Base-by-base conservation (phyloP, 345 rosid species). In the Melaleuca quinquenervia region DNA sequence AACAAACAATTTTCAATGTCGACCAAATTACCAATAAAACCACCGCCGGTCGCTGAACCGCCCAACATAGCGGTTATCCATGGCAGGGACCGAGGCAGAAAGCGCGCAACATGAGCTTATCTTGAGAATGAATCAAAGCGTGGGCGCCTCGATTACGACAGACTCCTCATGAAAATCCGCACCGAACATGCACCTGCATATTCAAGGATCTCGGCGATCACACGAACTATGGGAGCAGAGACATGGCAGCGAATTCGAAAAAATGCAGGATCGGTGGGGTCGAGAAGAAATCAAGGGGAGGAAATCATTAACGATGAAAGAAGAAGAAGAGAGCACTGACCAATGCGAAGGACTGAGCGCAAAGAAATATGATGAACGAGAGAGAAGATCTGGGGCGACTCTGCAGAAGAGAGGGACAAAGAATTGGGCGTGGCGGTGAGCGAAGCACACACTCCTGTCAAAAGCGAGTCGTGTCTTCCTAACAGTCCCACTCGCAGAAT, bases 41-140 rank as follows among this genome's bases (percentile, higher is more conserved):
- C n/a, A n/a, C n/a, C n/a, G n/a, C n/a, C n/a, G n/a, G n/a, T n/a
- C n/a, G n/a, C n/a, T n/a, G n/a, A n/a, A n/a, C n/a, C n/a, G n/a
- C n/a, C n/a, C n/a, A n/a, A n/a, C n/a, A n/a, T n/a, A n/a, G 51
- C 89, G 88, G 64, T 49, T 85, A 8, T 90, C 93, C 94, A 91
- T 92, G 82, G 84, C 88, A 52, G 50, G n/a, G 50, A 22, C 24
- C 3, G 76, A 58, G 21, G 26, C 18, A n/a, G 14, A 32, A 26
- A 58, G 85, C 51, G 32, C 78, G 78, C 48, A 11, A 70, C 11
- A 55, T 55, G 14, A 54, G 9, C n/a, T 0, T n/a, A 50, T 20
- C 56, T 62, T 84, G 29, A 21, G 26, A 11, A 58, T 32, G 41
- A 50, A 62, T 49, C 48, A 62, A 49, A 84, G 55, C 52, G 26